Evolutionary conservation across 495 filamentous ascomycete species (phyloP).

Genomic region (Aspergillus indologenus): DNA sequence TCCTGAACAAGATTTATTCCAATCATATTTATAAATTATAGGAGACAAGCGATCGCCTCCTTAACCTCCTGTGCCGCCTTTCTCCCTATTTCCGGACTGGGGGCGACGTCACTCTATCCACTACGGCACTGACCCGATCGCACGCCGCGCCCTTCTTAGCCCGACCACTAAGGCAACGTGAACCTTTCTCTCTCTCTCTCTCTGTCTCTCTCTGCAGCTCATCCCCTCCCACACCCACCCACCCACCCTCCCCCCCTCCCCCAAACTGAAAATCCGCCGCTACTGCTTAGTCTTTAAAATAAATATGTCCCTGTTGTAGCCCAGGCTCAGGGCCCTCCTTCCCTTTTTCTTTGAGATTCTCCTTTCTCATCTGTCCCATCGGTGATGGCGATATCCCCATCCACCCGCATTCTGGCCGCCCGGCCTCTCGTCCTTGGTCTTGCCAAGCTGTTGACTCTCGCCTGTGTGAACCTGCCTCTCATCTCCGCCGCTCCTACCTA

Average conservation of each 20-base stretch:
- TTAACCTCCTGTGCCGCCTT: neutral
- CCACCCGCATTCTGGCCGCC: slow-evolving; percentile 34
- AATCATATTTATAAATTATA: neutral
- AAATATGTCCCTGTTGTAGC: slow-evolving; percentile 14
- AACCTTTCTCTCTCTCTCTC: neutral
- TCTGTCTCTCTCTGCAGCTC: too few species aligned
- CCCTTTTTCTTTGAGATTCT: slow-evolving; percentile 1
- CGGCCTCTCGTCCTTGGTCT: slow-evolving; percentile 46
- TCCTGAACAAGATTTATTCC: neutral
- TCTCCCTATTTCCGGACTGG: neutral
- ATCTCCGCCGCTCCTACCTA: slow-evolving; percentile 41
- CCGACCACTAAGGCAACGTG: slow-evolving; percentile 3
- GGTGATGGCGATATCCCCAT: slow-evolving; percentile 33
- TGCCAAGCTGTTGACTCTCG: slow-evolving; percentile 47
- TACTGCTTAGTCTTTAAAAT: slow-evolving; percentile 4
- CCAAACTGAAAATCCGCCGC: neutral
- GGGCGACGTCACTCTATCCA: neutral
- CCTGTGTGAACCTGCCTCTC: slow-evolving; percentile 43
- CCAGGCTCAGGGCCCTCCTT: slow-evolving; percentile 6
- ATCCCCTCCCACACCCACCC: neutral
- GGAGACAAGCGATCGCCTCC: neutral
- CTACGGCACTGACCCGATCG: neutral
- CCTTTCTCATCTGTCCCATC: slow-evolving; percentile 5
- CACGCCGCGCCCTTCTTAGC: neutral
- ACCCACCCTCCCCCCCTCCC: slow-evolving; percentile 4